phyloP scores from a whole-genome alignment of 257 asterid species.

The Solanum peruvianum region DNA sequence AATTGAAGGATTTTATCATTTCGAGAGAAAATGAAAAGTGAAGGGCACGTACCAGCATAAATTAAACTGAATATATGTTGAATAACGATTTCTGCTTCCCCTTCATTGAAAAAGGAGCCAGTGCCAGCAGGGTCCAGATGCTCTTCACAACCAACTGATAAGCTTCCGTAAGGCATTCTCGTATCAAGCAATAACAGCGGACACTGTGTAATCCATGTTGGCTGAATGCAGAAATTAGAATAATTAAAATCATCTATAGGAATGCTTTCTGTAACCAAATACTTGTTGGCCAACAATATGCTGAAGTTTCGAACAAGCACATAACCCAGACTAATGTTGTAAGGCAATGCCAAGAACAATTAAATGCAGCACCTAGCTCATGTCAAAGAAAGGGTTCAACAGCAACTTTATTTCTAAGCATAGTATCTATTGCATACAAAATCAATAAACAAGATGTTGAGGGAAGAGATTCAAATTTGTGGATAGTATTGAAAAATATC shows the following conservation, averaged over 20 bases:
- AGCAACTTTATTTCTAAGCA: not conserved
- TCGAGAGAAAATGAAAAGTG: not conserved
- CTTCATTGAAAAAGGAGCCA: conserved; percentile 93
- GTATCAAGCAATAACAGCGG: conserved; percentile 94
- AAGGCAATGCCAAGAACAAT: not conserved
- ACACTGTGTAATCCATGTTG: conserved; percentile 84
- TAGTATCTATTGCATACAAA: not conserved
- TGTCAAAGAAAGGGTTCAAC: not conserved
- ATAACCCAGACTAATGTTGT: not conserved
- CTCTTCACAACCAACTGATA: conserved; percentile 90
- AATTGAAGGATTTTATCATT: not conserved
- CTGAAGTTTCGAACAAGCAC: not conserved
- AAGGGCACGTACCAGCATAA: conserved; percentile 54
- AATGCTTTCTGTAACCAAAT: not conserved
- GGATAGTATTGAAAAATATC: not conserved
- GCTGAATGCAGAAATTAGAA: conserved; percentile 27
- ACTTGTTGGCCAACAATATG: not conserved
- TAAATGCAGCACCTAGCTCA: not conserved
- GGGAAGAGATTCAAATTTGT: not conserved
- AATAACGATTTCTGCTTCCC: conserved; percentile 89
- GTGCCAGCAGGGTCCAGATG: conserved; percentile 97
- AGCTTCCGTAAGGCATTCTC: conserved; percentile 89
- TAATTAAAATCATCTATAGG: not conserved
- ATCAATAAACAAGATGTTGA: not conserved
- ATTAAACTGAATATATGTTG: conserved; percentile 78